Evolutionary conservation across 78 protist species (phyloP), one percentile per base, ranked within the genome.

Genomic region (Dictyostelium brefeldianum): DNA sequence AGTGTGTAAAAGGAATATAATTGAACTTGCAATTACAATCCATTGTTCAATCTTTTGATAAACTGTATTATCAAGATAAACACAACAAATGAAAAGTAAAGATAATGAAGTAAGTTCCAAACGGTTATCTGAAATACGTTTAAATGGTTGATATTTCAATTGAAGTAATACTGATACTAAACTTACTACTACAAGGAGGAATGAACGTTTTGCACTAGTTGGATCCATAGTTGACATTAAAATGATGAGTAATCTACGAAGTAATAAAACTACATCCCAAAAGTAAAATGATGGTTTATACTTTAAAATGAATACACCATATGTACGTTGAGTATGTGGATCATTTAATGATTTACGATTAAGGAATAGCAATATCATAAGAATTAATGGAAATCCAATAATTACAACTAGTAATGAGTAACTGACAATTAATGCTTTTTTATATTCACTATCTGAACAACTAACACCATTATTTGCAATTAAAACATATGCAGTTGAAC

Each of bases 241-340:
- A 20, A 83, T 78, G 48, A 83, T 83, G 1, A 47, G 18, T 15
- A 83, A 41, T 53, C 91, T 47, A 69, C 91, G 25, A 36, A 69
- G 27, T 71, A 83, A 36, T 47, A 83, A 17, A 17, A 83, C 20
- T 43, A 83, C 91, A 83, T 83, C 91, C 91, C 91, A 83, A 71
- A 59, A 83, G 81, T 83, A 83, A 43, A 51, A 83, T 17, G 22
- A 10, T 11, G 27, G 17, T 47, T 71, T 83, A 36, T 83, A 83
- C 25, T 83, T 83, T 17, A 71, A 22, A 53, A 83, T 51, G 56
- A 83, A 83, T 8, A 83, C 91, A 56, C 91, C 91, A 71, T 83
- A 83, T 74, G 48, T 71, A 17, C 53, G 22, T 14, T 48, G 57
- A 25, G 47, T 46, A 20, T 54, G 65, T 22, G 65, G 62, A 17